A percentile compares a stretch with the other conserved stretches of the same genome.
Conservation (phyloP, 2,329 filamentous ascomycete genomes). For the Fusarium sp. region DNA sequence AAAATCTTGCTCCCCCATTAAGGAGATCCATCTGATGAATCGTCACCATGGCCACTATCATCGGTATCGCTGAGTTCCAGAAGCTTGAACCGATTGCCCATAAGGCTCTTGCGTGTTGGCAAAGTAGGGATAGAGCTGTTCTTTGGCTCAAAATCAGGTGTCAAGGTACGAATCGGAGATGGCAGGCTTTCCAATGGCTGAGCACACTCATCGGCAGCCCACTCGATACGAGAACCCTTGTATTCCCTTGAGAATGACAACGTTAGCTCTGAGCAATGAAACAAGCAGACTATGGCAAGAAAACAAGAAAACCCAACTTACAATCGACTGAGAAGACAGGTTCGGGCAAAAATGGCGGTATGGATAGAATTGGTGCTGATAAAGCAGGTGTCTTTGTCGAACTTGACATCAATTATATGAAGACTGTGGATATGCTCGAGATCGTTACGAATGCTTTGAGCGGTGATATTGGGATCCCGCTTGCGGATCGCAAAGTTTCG, state of each 20-base stretch:
- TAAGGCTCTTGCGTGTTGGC: slow-evolving; percentile 45
- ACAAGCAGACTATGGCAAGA: neutral
- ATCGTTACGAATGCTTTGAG: slow-evolving; percentile 73
- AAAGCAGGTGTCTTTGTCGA: slow-evolving; percentile 68
- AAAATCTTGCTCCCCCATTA: neutral
- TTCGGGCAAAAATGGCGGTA: slow-evolving; percentile 78
- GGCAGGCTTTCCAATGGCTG: slow-evolving; percentile 58
- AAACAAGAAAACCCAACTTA: slow-evolving; percentile 48
- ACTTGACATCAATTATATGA: slow-evolving; percentile 72
- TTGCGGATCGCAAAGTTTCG: slow-evolving; percentile 78
- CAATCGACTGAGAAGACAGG: slow-evolving; percentile 77
- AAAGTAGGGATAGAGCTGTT: neutral
- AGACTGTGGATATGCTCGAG: slow-evolving; percentile 87
- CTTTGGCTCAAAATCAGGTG: neutral
- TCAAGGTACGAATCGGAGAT: neutral
- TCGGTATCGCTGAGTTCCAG: slow-evolving; percentile 62
- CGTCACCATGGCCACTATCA: slow-evolving; percentile 37
- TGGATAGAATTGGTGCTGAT: slow-evolving; percentile 82
- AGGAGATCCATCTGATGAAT: slow-evolving; percentile 16
- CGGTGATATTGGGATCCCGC: slow-evolving; percentile 68
- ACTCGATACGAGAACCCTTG: slow-evolving; percentile 76
- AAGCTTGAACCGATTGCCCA: slow-evolving; percentile 71
- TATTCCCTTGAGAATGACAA: slow-evolving; percentile 67
- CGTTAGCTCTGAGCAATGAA: slow-evolving; percentile 25
- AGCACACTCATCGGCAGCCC: slow-evolving; percentile 78